Evolutionary conservation across 1,284 basidiomycete species (phyloP).

Genomic region (Spongispora temasekensis): DNA sequence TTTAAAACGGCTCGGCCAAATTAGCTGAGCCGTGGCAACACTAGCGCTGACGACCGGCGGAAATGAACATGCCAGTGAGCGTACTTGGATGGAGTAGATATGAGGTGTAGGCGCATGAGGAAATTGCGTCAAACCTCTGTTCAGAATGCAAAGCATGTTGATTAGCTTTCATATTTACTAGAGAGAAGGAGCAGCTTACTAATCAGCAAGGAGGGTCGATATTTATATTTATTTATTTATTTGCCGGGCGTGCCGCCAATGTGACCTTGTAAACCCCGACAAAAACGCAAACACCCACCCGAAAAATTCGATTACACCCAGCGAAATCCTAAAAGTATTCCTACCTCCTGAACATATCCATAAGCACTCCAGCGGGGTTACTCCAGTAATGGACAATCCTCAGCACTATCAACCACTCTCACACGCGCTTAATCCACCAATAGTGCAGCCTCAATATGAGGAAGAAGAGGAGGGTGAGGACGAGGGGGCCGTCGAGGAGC

Average conservation of each 20-base stretch:
- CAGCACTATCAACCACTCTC: constrained; percentile 79
- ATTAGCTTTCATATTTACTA: no score
- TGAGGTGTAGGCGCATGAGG: no score
- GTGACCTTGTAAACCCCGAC: constrained; percentile 34
- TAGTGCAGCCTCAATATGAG: constrained; percentile 39
- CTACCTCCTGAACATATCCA: constrained; percentile 29
- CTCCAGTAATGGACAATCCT: constrained; percentile 61
- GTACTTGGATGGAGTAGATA: no score
- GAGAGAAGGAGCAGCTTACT: no score
- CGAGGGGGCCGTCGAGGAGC: constrained; percentile 68
- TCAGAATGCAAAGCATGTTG: no score
- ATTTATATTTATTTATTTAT: constrained; percentile 25
- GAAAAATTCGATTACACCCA: constrained; percentile 36
- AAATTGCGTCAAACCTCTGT: no score
- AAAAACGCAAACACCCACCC: constrained; percentile 35
- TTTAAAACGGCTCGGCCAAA: no score
- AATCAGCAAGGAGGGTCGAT: constrained; percentile 36
- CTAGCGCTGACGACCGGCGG: no score
- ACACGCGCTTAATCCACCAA: constrained; percentile 68
- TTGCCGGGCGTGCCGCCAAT: constrained; percentile 17
- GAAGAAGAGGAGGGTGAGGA: constrained; percentile 58
- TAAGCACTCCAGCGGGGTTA: constrained; percentile 12
- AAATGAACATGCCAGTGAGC: no score
- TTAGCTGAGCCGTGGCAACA: no score
- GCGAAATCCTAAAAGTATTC: constrained; percentile 29